Percentiles rank a stretch among this genome's conserved stretches.
These are phyloP conservation scores for Neonectria faginata DNA, from an alignment of 2,329 filamentous ascomycete genomes.

Conservation along the genomic window DNA sequence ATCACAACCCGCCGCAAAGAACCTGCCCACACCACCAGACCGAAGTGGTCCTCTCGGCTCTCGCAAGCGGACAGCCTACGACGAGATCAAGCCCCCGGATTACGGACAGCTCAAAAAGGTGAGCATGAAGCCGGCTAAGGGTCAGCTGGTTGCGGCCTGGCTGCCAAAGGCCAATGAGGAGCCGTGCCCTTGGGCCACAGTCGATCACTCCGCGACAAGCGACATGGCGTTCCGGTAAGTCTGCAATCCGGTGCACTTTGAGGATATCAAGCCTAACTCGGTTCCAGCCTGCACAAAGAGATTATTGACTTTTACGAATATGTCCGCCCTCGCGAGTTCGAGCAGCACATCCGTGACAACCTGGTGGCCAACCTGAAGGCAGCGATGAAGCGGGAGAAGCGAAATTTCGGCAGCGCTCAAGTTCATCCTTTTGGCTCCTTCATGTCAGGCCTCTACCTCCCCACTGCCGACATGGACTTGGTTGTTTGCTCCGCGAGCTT, in stretches of 20 bases:
- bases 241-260: background rate
- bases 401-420: slow-evolving; percentile 69
- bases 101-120: slow-evolving; percentile 65
- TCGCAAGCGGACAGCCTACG: slow-evolving; percentile 80
- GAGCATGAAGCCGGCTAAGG: slow-evolving; percentile 62
- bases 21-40: slow-evolving; percentile 42
- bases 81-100: slow-evolving; percentile 71
- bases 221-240: slow-evolving; percentile 69
- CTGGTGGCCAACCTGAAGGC: slow-evolving; percentile 76
- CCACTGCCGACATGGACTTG: slow-evolving; percentile 91
- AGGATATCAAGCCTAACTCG: background rate
- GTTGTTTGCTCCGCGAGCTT: slow-evolving; percentile 77
- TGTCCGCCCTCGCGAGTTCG: slow-evolving; percentile 80
- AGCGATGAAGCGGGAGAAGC: slow-evolving; percentile 63
- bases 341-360: slow-evolving; percentile 78
- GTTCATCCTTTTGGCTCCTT: slow-evolving; percentile 92
- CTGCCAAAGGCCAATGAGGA: slow-evolving; percentile 55
- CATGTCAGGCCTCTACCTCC: slow-evolving; percentile 79
- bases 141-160: slow-evolving; percentile 66
- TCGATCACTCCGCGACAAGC: slow-evolving; percentile 65
- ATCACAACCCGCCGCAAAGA: slow-evolving; percentile 1
- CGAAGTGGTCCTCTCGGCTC: slow-evolving; percentile 64
- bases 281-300: slow-evolving; percentile 83
- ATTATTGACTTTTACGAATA: slow-evolving; percentile 90
- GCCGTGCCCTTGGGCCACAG: slow-evolving; percentile 71